Evolutionary conservation across 1,284 basidiomycete species (phyloP), one percentile per base, ranked within the genome.

Genomic region (Melampsora americana): DNA sequence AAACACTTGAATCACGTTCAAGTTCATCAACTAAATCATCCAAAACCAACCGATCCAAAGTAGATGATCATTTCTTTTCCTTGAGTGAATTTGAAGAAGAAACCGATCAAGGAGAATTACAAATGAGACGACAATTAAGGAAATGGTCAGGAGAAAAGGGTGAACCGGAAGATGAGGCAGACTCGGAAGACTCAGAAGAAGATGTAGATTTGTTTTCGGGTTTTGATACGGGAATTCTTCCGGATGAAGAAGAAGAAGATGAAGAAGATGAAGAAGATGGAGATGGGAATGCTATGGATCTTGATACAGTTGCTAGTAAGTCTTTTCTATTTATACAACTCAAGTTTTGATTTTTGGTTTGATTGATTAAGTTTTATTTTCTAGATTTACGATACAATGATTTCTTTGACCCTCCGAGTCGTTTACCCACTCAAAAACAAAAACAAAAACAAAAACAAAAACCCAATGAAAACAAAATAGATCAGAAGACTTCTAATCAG

Each of bases 161-260:
- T 35, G 79, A 81, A 32, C 80, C 79, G 7, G 81, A 81, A 4
- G 80, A 81, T 14, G 84, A 82, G 0, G 85, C 85, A 61, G 84
- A 81, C 48, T 82, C 87, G 62, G 79, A 79, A 46, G 79, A 79
- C 6, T 69, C 68, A n/a, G 59, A 67, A 26, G 69, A 78, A 16
- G 66, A 35, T 35, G 35, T 73, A 5, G 77, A 77, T 60, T 35
- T 78, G 64, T 74, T 73, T 62, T 66, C 64, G 20, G 23, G 35
- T 18, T 68, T 59, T 20, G 32, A 67, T 48, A 62, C 66, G 48
- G 59, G 53, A 6, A 20, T 68, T 9, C 32, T 68, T 53, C 18
- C 4, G 4, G 50, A 16, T 20, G 50, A 53, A 20, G 66, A 75
- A 1, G 59, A 75, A 28, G 73, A 80, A 73, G 20, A 35, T 4